phyloP scores from a whole-genome alignment of 2,329 filamentous ascomycete species.

The Fusarium anthophilum region DNA sequence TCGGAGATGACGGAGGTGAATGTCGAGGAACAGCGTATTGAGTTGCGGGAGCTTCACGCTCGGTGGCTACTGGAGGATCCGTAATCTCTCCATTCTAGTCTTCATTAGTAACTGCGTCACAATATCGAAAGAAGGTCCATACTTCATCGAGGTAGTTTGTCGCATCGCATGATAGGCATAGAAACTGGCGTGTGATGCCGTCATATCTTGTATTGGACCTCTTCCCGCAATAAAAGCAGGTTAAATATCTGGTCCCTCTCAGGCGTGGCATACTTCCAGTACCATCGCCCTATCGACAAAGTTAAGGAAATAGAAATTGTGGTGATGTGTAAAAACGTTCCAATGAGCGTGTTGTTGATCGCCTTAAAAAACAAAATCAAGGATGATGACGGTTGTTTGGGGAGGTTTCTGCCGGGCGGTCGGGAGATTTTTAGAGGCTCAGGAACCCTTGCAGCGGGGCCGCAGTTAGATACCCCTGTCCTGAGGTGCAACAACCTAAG shows the following conservation, averaged over 20 bases:
- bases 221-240: slow-evolving; percentile 86
- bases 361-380: slow-evolving; percentile 18
- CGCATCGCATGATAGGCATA: slow-evolving; percentile 82
- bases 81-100: slow-evolving; percentile 84
- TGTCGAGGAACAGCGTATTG: slow-evolving; percentile 59
- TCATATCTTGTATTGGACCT: slow-evolving; percentile 69
- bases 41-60: slow-evolving; percentile 52
- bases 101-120: not conserved
- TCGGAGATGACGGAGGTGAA: slow-evolving; percentile 18
- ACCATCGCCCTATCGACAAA: slow-evolving; percentile 2
- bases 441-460: slow-evolving; percentile 15
- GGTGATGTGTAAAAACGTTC: not conserved
- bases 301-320: not conserved
- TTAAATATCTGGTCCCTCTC: slow-evolving; percentile 57
- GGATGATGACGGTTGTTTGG: slow-evolving; percentile 24
- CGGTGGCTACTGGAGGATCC: slow-evolving; percentile 76
- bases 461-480: slow-evolving; percentile 15
- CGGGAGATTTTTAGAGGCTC: slow-evolving; percentile 24
- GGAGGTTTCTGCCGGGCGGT: slow-evolving; percentile 51
- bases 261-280: slow-evolving; percentile 54
- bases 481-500: no score
- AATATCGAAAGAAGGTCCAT: not conserved
- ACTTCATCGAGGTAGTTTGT: slow-evolving; percentile 92
- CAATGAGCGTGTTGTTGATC: slow-evolving; percentile 16
- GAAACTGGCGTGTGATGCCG: slow-evolving; percentile 70